Evolutionary conservation across 495 filamentous ascomycete species (phyloP).

Genomic region (Xylaria curta): DNA sequence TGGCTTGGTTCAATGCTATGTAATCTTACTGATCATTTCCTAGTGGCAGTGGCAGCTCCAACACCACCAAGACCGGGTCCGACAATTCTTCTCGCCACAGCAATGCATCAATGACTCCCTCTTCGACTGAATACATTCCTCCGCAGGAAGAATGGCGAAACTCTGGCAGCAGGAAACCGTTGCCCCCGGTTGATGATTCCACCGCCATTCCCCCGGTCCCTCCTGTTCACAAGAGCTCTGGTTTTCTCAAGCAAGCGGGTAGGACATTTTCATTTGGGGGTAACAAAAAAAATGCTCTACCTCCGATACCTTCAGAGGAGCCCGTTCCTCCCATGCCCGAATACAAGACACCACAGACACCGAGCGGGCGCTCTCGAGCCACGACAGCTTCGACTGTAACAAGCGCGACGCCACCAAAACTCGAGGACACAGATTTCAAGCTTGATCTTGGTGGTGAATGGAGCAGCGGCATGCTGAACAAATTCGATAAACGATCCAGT

Average conservation of each 20-base stretch:
- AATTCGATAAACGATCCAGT: constrained; percentile 64
- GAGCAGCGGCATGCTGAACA: constrained; percentile 64
- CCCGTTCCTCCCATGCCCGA: constrained; percentile 45
- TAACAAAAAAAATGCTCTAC: constrained; percentile 54
- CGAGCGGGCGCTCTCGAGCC: constrained; percentile 48
- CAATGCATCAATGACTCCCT: constrained; percentile 75
- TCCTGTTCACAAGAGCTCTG: constrained; percentile 58
- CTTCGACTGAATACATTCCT: constrained; percentile 65
- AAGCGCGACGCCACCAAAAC: constrained; percentile 73
- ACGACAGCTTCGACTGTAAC: constrained; percentile 60
- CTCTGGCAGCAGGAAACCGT: constrained; percentile 54
- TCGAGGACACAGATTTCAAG: constrained; percentile 65
- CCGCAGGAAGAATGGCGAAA: constrained; percentile 60
- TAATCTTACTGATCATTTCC: constrained; percentile 41
- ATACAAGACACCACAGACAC: constrained; percentile 36
- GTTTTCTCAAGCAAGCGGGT: constrained; percentile 68
- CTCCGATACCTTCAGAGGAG: constrained; percentile 53
- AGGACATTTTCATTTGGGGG: constrained; percentile 77
- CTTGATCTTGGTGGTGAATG: constrained; percentile 68
- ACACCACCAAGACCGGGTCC: constrained; percentile 66
- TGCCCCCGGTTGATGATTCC: constrained; percentile 58
- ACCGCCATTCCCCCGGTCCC: constrained; percentile 63
- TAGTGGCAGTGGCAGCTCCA: constrained; percentile 69
- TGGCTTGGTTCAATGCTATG: constrained; percentile 35
- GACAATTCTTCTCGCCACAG: constrained; percentile 75